Evolutionary conservation across 768 basidiomycete species (phyloP).

Genomic region (Baorangia bicolor): DNA sequence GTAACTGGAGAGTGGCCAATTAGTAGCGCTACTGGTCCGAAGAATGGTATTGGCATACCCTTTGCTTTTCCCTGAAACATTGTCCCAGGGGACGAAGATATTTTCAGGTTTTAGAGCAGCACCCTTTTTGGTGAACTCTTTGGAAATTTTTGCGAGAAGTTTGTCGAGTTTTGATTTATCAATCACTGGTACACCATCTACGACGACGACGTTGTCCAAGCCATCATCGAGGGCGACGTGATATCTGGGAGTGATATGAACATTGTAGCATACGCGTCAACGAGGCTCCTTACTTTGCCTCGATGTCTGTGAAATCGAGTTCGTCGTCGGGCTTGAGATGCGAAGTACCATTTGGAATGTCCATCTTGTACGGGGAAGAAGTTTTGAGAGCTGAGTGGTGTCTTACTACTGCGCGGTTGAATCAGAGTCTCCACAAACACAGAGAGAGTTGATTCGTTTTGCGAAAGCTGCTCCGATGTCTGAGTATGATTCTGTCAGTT

Average conservation of each 20-base stretch:
- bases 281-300: constrained; percentile 61
- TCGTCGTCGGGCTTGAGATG: constrained; percentile 50
- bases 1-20: constrained; percentile 47
- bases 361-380: constrained; percentile 40
- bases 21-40: background rate
- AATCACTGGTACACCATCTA: constrained; percentile 91
- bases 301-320: constrained; percentile 88
- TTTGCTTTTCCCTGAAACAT: constrained; percentile 79
- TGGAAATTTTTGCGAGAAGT: constrained; percentile 76
- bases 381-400: background rate
- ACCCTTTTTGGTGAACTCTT: constrained; percentile 83
- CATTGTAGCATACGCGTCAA: background rate
- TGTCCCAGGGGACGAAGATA: constrained; percentile 89
- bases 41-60: constrained; percentile 55
- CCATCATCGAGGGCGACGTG: constrained; percentile 80
- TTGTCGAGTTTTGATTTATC: constrained; percentile 83
- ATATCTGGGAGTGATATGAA: constrained; percentile 56
- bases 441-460: too few relatives aligned
- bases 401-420: background rate
- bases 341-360: constrained; percentile 37
- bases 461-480: too few relatives aligned
- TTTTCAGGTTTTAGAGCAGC: constrained; percentile 71
- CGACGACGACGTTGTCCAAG: constrained; percentile 87
- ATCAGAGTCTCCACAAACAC: background rate
- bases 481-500: too few relatives aligned